A percentile compares a stretch with the other conserved stretches of the same genome.
phyloP scores from a whole-genome alignment of 2,329 filamentous ascomycete species.

The Colletotrichum caudatum region DNA sequence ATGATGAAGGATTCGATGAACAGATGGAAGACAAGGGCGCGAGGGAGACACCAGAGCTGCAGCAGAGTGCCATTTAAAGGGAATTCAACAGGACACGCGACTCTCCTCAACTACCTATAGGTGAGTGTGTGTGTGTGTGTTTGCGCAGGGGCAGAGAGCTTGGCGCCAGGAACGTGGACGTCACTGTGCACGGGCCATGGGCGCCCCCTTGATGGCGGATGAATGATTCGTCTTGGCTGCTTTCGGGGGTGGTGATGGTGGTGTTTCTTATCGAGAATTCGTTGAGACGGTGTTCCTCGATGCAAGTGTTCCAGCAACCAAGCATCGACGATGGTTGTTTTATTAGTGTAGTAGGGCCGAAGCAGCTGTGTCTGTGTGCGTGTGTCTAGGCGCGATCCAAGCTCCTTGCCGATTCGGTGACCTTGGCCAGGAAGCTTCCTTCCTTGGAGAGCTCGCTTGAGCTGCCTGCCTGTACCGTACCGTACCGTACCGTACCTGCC shows the following conservation, averaged over 20 bases:
- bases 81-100: conserved; percentile 18
- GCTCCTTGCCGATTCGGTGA: conserved; percentile 29
- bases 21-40: not conserved
- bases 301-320: not conserved
- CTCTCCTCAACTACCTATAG: conserved; percentile 4
- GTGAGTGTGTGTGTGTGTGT: conserved; percentile 6
- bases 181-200: conserved; percentile 37
- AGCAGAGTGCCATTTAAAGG: conserved; percentile 11
- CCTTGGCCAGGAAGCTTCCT: not conserved
- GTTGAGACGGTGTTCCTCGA: not conserved
- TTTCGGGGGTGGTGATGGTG: conserved; percentile 5
- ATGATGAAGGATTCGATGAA: conserved; percentile 4
- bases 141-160: conserved; percentile 26
- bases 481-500: not conserved
- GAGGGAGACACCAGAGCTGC: not conserved
- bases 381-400: conserved; percentile 14
- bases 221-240: conserved; percentile 19
- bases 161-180: conserved; percentile 34
- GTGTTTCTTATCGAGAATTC: not conserved
- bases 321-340: conserved; percentile 17
- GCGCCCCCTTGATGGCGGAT: conserved; percentile 12
- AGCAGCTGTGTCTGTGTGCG: not conserved
- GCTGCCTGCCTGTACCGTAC: no score
- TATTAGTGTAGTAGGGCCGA: not conserved
- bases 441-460: not conserved